Percentiles rank a stretch among this genome's conserved stretches.
Conservation (phyloP, 2,329 filamentous ascomycete species). For the Clarireedia sp. region DNA sequence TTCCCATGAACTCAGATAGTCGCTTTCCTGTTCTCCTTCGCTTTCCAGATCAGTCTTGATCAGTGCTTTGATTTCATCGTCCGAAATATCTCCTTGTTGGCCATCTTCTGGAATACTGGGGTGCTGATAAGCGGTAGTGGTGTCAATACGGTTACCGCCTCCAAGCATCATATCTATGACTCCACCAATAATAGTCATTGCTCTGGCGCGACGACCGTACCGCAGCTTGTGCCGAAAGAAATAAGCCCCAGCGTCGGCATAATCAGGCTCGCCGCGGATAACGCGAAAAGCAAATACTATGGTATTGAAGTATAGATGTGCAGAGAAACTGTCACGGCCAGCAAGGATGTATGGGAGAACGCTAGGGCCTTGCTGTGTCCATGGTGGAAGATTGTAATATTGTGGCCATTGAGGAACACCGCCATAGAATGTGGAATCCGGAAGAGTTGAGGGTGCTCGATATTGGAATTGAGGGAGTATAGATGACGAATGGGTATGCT, state of each 20-base stretch:
- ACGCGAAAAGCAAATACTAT: slow-evolving; percentile 8
- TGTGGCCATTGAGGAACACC: neutral
- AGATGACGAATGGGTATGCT: too few relatives aligned
- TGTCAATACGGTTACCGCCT: slow-evolving; percentile 6
- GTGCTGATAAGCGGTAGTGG: neutral
- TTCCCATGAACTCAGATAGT: slow-evolving; percentile 13
- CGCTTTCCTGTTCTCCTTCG: slow-evolving; percentile 5
- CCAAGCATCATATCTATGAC: slow-evolving; percentile 15
- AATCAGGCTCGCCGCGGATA: slow-evolving; percentile 2
- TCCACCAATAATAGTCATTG: slow-evolving; percentile 1
- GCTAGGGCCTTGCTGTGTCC: neutral
- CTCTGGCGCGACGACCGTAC: neutral
- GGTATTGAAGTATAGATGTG: slow-evolving; percentile 16
- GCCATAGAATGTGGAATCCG: neutral
- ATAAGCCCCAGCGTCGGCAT: neutral
- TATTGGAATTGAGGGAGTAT: too few relatives aligned
- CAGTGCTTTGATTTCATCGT: neutral
- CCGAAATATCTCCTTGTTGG: neutral
- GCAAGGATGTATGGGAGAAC: slow-evolving; percentile 15
- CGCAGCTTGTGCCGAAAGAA: slow-evolving; percentile 14
- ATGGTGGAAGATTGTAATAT: neutral
- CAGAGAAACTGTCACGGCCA: slow-evolving; percentile 14
- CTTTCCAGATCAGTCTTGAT: slow-evolving; percentile 6
- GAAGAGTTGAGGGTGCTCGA: neutral
- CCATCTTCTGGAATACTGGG: neutral